Base-by-base conservation (phyloP, 176 grass and related monocot genomes). In the Aegilops sharonensis region DNA sequence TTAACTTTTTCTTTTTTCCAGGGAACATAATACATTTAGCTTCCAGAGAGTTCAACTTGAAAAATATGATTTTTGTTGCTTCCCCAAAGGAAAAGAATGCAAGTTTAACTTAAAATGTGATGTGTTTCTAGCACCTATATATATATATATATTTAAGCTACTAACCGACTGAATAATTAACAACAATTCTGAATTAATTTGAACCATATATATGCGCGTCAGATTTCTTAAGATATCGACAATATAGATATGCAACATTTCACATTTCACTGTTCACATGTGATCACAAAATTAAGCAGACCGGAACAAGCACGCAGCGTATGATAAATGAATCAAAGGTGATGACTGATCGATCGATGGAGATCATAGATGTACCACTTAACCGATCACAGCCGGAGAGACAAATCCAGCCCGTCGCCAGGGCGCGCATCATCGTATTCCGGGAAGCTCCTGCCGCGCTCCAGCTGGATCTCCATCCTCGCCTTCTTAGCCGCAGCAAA, bases 321-420 rank as follows among this genome's bases (percentile, higher is more conserved):
- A 47, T 14, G 39, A 9, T 47, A 73, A 25, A n/a, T 11, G 54
- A 57, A 21, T 21, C 54, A 7, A 57, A 57, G 54, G 54, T 57
- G 54, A 20, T 21, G 54, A 57, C 54, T 57, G 17, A 56, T 56
- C 52, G 18, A 57, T 57, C 15, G 18, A 57, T 57, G 52, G 52
- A 20, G 52, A 0, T 57, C 17, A 6, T 57, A 57, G 52, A 2
- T 57, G 52, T 23, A 68, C 40, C 12, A 25, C 3, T 47, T 29
- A 29, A 74, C 61, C 43, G 78, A 77, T 93, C 67, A 93, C 37
- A 93, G 82, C 72, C 67, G 85, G 66, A 93, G 91, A 36, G 91
- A 88, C 74, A 93, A 60, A 74, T 93, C 88, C 25, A 90, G 73
- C 66, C 68, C 82, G 20, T 78, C 88, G 61, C 50, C 81, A 18